Conservation (phyloP, 1,284 basidiomycete species). For the Cutaneotrichosporon cutaneum region DNA sequence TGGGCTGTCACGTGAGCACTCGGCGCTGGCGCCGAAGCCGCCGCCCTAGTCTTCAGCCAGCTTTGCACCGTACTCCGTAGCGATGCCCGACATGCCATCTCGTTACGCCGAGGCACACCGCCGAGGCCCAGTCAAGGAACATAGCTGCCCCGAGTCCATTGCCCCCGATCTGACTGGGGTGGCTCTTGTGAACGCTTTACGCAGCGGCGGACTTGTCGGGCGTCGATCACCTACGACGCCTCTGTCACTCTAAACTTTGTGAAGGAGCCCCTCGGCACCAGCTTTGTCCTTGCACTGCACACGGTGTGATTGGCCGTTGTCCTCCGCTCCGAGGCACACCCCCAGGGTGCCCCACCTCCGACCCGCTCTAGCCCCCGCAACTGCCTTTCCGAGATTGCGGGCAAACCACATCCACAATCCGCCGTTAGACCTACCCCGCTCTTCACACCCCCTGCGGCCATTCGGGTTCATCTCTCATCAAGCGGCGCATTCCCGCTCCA, state of each 20-base stretch:
- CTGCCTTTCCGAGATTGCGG: not conserved
- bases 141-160: no score
- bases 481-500: not conserved
- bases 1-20: not conserved
- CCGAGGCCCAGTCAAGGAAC: not conserved
- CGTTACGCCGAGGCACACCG: not conserved
- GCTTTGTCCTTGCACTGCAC: not conserved
- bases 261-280: not conserved
- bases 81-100: not conserved
- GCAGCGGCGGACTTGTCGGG: not conserved
- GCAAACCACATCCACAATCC: not conserved
- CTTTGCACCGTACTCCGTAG: not conserved
- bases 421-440: not conserved
- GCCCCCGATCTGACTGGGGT: not conserved
- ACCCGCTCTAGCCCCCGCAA: not conserved
- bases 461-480: not conserved
- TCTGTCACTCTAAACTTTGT: not conserved
- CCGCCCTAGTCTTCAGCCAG: not conserved
- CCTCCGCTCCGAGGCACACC: not conserved
- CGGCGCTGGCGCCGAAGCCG: not conserved
- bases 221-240: not conserved
- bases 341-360: conserved; percentile 3
- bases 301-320: not conserved
- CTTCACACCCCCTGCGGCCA: no score
- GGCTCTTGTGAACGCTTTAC: no score